Percentiles rank a stretch among this genome's conserved stretches.
phyloP scores from a whole-genome alignment of 306 rosid species.

The Sophora flavescens region DNA sequence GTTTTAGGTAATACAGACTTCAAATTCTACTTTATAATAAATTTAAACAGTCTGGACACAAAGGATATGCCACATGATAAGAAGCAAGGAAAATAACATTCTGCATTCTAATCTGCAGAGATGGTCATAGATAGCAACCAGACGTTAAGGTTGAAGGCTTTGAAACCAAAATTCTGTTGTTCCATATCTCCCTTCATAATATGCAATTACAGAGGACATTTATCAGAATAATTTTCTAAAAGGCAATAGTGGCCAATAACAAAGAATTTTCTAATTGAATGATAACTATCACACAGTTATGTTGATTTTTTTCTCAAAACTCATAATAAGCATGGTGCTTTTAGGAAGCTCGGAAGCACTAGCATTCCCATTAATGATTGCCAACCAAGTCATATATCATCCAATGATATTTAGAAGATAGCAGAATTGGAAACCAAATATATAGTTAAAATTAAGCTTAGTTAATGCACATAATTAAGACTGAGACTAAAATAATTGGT shows the following conservation, averaged over 20 bases:
- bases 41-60: conserved; percentile 22
- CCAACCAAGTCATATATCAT: conserved; percentile 44
- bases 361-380: conserved; percentile 39
- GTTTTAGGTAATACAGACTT: conserved; percentile 45
- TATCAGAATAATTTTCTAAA: conserved; percentile 19
- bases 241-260: conserved; percentile 14
- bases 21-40: conserved; percentile 46
- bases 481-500: conserved; percentile 38
- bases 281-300: conserved; percentile 31
- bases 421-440: conserved; percentile 25
- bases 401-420: conserved; percentile 47
- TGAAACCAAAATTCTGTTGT: conserved; percentile 17
- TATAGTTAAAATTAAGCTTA: conserved; percentile 42
- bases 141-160: conserved; percentile 19
- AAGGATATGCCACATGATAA: conserved; percentile 48
- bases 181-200: conserved; percentile 32
- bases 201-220: neutral
- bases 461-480: conserved; percentile 38
- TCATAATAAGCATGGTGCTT: conserved; percentile 45
- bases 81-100: conserved; percentile 39
- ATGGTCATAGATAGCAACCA: conserved; percentile 39
- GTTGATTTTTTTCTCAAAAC: conserved; percentile 25
- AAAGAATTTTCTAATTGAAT: conserved; percentile 23
- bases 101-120: conserved; percentile 27
- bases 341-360: conserved; percentile 42